Evolutionary conservation across 2,329 filamentous ascomycete genomes (phyloP).

Genomic region (Bipolaris sorokiniana): DNA sequence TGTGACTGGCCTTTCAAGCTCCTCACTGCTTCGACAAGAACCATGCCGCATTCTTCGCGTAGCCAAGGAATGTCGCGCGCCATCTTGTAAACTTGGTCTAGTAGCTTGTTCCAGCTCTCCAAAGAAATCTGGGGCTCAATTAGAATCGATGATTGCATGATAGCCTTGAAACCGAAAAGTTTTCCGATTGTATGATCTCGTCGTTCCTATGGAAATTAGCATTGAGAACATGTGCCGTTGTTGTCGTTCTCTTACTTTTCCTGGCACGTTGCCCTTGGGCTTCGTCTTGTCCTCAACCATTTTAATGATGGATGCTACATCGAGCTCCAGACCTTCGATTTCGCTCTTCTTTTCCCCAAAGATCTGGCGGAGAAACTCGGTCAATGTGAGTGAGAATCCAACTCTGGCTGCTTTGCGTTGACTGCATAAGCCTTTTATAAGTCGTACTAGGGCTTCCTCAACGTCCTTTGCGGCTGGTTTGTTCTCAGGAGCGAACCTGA

Average conservation of each 20-base stretch:
- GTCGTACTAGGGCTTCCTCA: conserved; percentile 51
- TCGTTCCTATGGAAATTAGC: conserved; percentile 69
- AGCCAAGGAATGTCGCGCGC: conserved; percentile 87
- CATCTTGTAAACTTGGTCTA: conserved; percentile 75
- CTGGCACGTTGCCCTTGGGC: conserved; percentile 58
- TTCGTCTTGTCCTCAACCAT: conserved; percentile 61
- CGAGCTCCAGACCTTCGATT: conserved; percentile 45
- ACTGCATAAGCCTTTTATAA: conserved; percentile 89
- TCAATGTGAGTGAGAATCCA: conserved; percentile 87
- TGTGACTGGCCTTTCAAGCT: conserved; percentile 54
- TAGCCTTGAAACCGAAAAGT: conserved; percentile 84
- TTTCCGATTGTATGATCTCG: conserved; percentile 84
- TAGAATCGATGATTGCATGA: conserved; percentile 78
- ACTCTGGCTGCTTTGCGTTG: conserved; percentile 85
- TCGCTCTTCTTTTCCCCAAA: conserved; percentile 56
- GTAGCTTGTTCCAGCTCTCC: conserved; percentile 67
- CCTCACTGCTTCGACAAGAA: conserved; percentile 74
- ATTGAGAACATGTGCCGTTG: conserved; percentile 1
- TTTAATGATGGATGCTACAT: conserved; percentile 55
- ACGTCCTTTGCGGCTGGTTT: conserved; percentile 48
- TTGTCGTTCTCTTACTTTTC: conserved; percentile 53
- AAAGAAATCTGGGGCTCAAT: conserved; percentile 63
- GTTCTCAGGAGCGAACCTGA: conserved; percentile 49
- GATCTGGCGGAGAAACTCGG: conserved; percentile 77
- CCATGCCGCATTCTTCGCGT: conserved; percentile 83